Percentiles rank a stretch among this genome's conserved stretches.
These are phyloP conservation scores for Austroboletus novae-zelandiae DNA, from an alignment of 1,284 basidiomycete species.

Conservation along the genomic window DNA sequence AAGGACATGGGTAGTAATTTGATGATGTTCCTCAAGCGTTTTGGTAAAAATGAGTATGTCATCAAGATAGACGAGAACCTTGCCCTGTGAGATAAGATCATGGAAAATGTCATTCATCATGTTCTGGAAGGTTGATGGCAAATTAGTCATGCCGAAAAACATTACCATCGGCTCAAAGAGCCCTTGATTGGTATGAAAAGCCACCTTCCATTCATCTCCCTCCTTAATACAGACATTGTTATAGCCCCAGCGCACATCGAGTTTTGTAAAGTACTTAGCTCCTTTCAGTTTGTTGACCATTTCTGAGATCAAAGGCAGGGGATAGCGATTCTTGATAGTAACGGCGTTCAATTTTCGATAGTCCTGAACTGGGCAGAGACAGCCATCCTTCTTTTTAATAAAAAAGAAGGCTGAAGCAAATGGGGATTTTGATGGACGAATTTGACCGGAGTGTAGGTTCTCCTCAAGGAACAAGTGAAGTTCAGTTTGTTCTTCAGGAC, in stretches of 20 bases:
- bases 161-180: too few species aligned
- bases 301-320: too few species aligned
- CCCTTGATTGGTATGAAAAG: too few species aligned
- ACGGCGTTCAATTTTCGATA: too few species aligned
- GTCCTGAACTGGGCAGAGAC: too few species aligned
- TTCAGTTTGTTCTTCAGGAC: not conserved
- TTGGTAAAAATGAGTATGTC: slow-evolving; percentile 9
- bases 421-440: not conserved
- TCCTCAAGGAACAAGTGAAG: not conserved
- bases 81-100: not conserved
- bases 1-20: slow-evolving; percentile 31
- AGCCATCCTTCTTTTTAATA: not conserved
- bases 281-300: not conserved
- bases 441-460: not conserved
- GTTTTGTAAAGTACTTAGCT: not conserved
- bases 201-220: too few species aligned
- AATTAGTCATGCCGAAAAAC: too few species aligned
- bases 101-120: too few species aligned
- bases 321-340: too few species aligned
- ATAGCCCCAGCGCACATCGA: too few species aligned
- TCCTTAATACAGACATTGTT: too few species aligned
- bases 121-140: too few species aligned
- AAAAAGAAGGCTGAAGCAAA: not conserved
- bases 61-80: not conserved
- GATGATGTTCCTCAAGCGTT: slow-evolving; percentile 16